These are phyloP conservation scores for Aureobasidium sp. DNA, from an alignment of 2,329 filamentous ascomycete genomes.

Conservation along the genomic window DNA sequence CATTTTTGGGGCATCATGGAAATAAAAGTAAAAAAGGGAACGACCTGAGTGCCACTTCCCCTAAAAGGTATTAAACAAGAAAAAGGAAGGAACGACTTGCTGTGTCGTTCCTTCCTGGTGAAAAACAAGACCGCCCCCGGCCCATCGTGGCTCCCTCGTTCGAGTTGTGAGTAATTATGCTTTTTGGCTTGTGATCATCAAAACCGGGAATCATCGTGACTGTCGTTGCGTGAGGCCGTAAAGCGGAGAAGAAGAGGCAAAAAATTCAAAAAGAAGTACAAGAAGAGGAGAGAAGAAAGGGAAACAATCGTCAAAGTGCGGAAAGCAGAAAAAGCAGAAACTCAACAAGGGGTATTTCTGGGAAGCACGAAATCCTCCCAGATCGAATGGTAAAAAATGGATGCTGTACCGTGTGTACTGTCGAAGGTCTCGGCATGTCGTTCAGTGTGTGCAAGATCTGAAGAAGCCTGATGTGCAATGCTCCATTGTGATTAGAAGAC, in stretches of 20 bases:
- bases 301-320: not conserved
- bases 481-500: conserved; percentile 21
- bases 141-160: not conserved
- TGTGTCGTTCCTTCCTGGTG: not conserved
- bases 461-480: not conserved
- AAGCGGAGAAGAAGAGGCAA: not conserved
- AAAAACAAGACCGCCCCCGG: not conserved
- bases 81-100: not conserved
- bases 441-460: too few relatives aligned
- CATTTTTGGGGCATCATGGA: not conserved
- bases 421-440: not conserved
- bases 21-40: not conserved
- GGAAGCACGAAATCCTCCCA: not conserved
- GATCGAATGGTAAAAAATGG: not conserved
- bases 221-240: not conserved
- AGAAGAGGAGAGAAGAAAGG: not conserved
- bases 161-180: not conserved
- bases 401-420: not conserved
- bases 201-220: not conserved
- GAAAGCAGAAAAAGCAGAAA: not conserved
- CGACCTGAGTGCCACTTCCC: not conserved
- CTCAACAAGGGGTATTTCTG: not conserved
- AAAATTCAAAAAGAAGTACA: not conserved
- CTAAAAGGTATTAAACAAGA: not conserved
- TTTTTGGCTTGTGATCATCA: not conserved